phyloP scores from a whole-genome alignment of 768 basidiomycete species.

The Fomitopsis pulvina region DNA sequence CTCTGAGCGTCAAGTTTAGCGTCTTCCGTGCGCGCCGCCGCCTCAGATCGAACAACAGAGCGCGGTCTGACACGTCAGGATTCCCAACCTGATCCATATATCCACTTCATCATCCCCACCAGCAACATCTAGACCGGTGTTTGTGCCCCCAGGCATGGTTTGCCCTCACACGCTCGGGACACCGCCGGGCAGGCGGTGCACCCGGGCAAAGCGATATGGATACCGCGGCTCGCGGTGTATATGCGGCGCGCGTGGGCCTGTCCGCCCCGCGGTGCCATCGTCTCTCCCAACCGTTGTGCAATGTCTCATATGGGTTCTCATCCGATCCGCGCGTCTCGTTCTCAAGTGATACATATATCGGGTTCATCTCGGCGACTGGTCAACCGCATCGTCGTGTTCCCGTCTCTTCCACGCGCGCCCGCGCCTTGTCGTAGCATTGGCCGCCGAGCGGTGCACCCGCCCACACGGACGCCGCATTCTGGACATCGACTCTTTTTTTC shows the following conservation, averaged over 20 bases:
- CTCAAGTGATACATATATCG: not conserved
- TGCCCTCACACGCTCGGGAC: not conserved
- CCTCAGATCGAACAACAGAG: not conserved
- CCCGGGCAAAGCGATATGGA: not conserved
- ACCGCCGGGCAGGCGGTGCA: not conserved
- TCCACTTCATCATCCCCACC: not conserved
- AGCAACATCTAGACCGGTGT: not conserved
- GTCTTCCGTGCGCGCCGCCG: not conserved
- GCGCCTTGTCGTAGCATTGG: not conserved
- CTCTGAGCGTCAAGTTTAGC: not conserved
- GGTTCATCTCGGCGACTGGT: not conserved
- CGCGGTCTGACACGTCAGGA: not conserved
- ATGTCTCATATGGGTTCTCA: not conserved
- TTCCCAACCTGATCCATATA: not conserved
- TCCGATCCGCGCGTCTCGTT: not conserved
- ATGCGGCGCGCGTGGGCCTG: not conserved
- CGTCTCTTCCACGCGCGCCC: not conserved
- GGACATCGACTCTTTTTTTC: not conserved
- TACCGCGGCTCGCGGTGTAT: not conserved
- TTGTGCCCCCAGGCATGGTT: not conserved
- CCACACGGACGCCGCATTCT: not conserved
- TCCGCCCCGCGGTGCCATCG: not conserved
- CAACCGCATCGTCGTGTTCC: not conserved
- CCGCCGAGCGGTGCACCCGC: not conserved
- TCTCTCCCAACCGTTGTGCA: not conserved